phyloP scores from a whole-genome alignment of 441 rosid genomes.

The Melastoma candidum region DNA sequence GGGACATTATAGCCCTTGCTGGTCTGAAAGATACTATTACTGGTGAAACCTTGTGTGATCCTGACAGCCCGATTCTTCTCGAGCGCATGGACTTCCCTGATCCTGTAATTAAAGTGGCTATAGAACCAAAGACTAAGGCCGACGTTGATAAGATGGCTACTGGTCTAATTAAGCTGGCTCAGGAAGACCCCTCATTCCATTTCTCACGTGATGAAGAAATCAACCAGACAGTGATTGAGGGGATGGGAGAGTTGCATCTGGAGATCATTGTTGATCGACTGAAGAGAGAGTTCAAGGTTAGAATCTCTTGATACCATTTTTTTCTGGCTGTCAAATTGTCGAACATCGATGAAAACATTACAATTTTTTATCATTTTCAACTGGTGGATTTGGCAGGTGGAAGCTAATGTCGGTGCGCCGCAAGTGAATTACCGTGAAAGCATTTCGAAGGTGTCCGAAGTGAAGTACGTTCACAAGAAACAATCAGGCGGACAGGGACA shows the following conservation, averaged over 20 bases:
- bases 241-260: constrained; percentile 98
- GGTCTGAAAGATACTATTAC: constrained; percentile 89
- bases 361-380: too few species aligned
- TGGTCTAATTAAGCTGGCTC: constrained; percentile 87
- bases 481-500: constrained; percentile 97
- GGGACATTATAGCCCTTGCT: constrained; percentile 88
- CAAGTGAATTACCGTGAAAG: constrained; percentile 99
- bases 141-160: constrained; percentile 81
- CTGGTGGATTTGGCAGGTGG: constrained; percentile 40
- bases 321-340: too few species aligned
- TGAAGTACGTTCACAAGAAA: constrained; percentile 84
- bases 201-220: constrained; percentile 88
- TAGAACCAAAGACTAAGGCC: constrained; percentile 95
- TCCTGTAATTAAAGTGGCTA: constrained; percentile 93
- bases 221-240: constrained; percentile 95
- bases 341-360: too few species aligned
- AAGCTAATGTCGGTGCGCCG: constrained; percentile 95
- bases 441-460: constrained; percentile 73
- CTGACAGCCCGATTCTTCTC: constrained; percentile 68
- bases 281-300: constrained; percentile 86
- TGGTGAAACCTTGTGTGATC: constrained; percentile 78
- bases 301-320: not conserved
- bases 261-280: constrained; percentile 97
- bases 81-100: constrained; percentile 98
- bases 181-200: constrained; percentile 97